Evolutionary conservation across 1,284 basidiomycete genomes (phyloP), one percentile per base, ranked within the genome.

Genomic region (Somion occarium): DNA sequence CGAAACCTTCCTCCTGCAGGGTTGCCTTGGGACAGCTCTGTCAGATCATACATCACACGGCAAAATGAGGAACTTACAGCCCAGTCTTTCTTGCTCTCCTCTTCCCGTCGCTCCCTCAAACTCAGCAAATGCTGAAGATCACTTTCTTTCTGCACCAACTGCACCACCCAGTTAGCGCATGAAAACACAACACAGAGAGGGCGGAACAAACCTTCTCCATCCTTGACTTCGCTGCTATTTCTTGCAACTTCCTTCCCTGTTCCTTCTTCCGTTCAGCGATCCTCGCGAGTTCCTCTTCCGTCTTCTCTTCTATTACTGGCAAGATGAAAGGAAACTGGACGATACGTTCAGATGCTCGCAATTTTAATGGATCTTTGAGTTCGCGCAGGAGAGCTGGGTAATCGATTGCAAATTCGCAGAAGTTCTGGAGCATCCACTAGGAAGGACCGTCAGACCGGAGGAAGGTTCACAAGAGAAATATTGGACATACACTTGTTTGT

Each of bases 401-500:
- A 67, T 97, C 88, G 0, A 79, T 69, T 0, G 93, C 80, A 61
- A 96, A 89, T 67, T 89, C 88, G 67, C 92, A 95, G 58, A 93
- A 86, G 52, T 85, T 90, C 57, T 89, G 89, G 34, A 93, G 73
- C 82, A 98, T 93, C 82, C 91, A 93, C 87, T 96, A 46, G 19
- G 22, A 41, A 22, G 20, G 19, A 47, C 19, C 15, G 39, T 51
- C 13, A 39, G 30, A 13, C n/a, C 38, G n/a, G n/a, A n/a, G n/a
- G n/a, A n/a, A n/a, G 15, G 30, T 7, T 34, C 7, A 24, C 38
- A 15, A 49, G 9, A 3, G 30, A 7, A 15, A 23, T 3, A 37
- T 41, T 30, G 3, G 15, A 67, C 73, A 49, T 64, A 85, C 83
- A 43, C 73, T 80, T 13, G 82, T 76, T 56, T 85, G 83, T 0